phyloP scores from a whole-genome alignment of 257 asterid species.

The Linaria vulgaris region DNA sequence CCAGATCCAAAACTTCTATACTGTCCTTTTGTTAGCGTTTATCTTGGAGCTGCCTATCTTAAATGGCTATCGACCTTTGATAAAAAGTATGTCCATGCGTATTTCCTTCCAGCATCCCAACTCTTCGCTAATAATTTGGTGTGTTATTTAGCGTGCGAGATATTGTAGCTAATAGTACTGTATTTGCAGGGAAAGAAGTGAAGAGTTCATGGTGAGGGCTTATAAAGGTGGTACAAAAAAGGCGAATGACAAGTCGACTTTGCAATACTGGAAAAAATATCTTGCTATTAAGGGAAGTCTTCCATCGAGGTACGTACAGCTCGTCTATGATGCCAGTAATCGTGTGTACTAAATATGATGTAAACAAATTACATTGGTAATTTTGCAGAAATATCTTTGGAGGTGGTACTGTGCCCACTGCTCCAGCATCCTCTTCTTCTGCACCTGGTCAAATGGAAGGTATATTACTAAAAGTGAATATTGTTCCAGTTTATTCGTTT shows the following conservation, averaged over 20 bases:
- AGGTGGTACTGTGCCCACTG: conserved; percentile 37
- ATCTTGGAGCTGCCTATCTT: conserved; percentile 90
- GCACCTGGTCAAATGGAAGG: conserved; percentile 47
- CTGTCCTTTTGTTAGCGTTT: conserved; percentile 77
- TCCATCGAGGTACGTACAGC: conserved; percentile 67
- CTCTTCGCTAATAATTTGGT: background rate
- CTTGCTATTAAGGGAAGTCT: conserved; percentile 81
- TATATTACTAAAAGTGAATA: conserved; percentile 19
- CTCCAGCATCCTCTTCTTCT: conserved; percentile 44
- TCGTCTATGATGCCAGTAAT: background rate
- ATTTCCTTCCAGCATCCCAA: conserved; percentile 13
- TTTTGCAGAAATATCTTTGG: conserved; percentile 66
- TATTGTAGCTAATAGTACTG: conserved; percentile 6
- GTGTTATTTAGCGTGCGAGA: no score
- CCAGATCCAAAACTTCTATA: conserved; percentile 48
- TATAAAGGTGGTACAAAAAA: conserved; percentile 84
- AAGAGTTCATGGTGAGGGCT: conserved; percentile 93
- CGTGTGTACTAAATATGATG: no score
- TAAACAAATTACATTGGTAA: conserved; percentile 20
- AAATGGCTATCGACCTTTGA: conserved; percentile 77
- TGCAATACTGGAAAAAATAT: conserved; percentile 78
- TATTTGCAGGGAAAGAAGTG: conserved; percentile 77
- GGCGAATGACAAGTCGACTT: conserved; percentile 80
- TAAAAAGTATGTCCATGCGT: conserved; percentile 49
- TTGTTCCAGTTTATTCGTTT: conserved; percentile 12